phyloP scores from a whole-genome alignment of 306 rosid genomes.

The Cucurbita maxima region DNA sequence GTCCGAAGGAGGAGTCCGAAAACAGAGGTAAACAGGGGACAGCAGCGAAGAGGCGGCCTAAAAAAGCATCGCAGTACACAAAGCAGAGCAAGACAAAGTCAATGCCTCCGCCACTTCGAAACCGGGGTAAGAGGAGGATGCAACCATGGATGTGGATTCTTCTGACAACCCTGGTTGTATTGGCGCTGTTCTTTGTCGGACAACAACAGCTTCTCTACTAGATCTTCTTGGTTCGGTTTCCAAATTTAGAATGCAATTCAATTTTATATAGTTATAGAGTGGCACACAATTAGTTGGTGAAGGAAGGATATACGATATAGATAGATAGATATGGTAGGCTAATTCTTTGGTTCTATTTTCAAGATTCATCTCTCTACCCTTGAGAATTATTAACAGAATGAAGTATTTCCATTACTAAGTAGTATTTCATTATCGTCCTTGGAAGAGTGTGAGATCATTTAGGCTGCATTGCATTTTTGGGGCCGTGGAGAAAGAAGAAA shows the following conservation, averaged over 20 bases:
- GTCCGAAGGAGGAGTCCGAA: conserved; percentile 25
- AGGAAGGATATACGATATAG: not conserved
- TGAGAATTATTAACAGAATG: too few species aligned
- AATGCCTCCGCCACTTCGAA: conserved; percentile 53
- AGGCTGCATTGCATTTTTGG: not conserved
- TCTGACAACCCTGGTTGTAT: conserved; percentile 15
- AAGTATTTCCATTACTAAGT: too few species aligned
- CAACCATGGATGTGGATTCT: conserved; percentile 73
- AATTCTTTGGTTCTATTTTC: conserved; percentile 1
- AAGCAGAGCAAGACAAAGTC: conserved; percentile 46
- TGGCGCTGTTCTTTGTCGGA: conserved; percentile 38
- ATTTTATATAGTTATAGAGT: not conserved
- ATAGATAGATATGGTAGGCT: not conserved
- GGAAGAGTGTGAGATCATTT: not conserved
- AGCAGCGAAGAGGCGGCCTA: conserved; percentile 28
- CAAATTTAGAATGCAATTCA: not conserved
- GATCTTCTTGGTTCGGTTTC: not conserved
- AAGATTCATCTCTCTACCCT: not conserved
- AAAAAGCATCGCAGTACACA: conserved; percentile 32
- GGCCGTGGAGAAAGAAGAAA: not conserved
- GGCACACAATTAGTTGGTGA: not conserved
- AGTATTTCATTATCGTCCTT: not conserved
- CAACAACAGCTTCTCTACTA: conserved; percentile 13
- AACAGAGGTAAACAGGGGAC: conserved; percentile 23
- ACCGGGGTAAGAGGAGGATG: conserved; percentile 54